These are phyloP conservation scores for Conticribra weissflogii DNA, from an alignment of 108 stramenopile genomes.

Conservation along the genomic window DNA sequence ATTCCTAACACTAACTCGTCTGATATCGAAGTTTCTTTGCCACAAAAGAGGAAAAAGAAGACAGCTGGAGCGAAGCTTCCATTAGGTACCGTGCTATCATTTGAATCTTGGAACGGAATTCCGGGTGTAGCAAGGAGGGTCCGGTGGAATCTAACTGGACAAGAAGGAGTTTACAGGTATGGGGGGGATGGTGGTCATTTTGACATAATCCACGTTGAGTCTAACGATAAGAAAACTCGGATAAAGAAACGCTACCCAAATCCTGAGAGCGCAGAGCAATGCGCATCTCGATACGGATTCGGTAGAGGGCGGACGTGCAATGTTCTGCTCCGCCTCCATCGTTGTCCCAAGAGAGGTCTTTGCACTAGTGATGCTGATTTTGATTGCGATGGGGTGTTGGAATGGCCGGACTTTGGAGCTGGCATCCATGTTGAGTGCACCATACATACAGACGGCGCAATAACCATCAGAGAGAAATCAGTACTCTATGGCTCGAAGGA, in stretches of 20 bases:
- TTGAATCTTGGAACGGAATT: slow-evolving; percentile 80
- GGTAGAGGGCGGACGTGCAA: slow-evolving; percentile 57
- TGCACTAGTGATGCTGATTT: slow-evolving; percentile 15
- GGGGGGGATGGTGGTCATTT: slow-evolving; percentile 89
- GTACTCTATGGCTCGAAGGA: slow-evolving; percentile 82
- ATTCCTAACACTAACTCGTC: slow-evolving; percentile 6
- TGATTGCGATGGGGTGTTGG: slow-evolving; percentile 68
- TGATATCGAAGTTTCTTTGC: background rate
- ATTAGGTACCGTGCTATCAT: slow-evolving; percentile 76
- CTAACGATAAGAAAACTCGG: slow-evolving; percentile 75
- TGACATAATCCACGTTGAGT: slow-evolving; percentile 84
- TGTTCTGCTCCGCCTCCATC: slow-evolving; percentile 64
- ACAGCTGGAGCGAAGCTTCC: slow-evolving; percentile 70
- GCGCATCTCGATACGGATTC: slow-evolving; percentile 85
- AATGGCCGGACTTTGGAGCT: slow-evolving; percentile 88
- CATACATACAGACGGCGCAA: slow-evolving; percentile 63
- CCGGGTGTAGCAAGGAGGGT: slow-evolving; percentile 75
- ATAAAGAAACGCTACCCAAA: slow-evolving; percentile 71
- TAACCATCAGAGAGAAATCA: slow-evolving; percentile 63
- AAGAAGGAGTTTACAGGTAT: slow-evolving; percentile 83
- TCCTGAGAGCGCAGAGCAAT: slow-evolving; percentile 82
- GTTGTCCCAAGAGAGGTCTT: background rate
- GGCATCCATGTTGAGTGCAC: slow-evolving; percentile 64
- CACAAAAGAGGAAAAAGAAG: slow-evolving; percentile 66
- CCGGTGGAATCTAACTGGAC: slow-evolving; percentile 80